Evolutionary conservation across 2,329 filamentous ascomycete species (phyloP), one percentile per base, ranked within the genome.

Genomic region (Stemphylium beticola): DNA sequence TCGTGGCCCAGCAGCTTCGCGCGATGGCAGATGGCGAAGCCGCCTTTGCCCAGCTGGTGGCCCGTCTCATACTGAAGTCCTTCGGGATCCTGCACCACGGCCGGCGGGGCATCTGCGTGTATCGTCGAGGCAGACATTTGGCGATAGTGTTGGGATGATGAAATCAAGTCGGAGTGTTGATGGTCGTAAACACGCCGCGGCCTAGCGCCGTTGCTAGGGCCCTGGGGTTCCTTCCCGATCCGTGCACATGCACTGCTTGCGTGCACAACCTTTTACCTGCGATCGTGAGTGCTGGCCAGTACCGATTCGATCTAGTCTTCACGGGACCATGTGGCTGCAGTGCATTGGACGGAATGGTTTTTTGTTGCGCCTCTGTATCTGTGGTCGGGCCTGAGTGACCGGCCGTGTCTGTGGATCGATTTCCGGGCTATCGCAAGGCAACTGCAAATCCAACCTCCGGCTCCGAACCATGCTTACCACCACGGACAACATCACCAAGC

Each of bases 1-100:
- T 76, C 76, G 45, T 77, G 76, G 39, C 80, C 85, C 47, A 85
- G 80, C 49, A 89, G 77, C 64, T 88, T 85, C 42, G 87, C 90
- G 64, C 87, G 85, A 70, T 93, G 90, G 77, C 90, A 93, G 58
- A 93, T 89, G 61, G 90, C 90, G 70, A 93, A 93, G 9, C 90
- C 90, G 41, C 90, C 90, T 76, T 91, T 93, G 22, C 90, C 90
- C 53, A 93, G 81, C 70, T 91, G 81, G 66, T 86, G 86, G 53
- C 89, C 89, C 29, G 90, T 86, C 65, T 88, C 85, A 78, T 93
- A 93, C 43, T 87, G 82, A 49, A 88, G 85, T 49, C 89, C 89
- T 51, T 82, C 84, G 49, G 88, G 87, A 73, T 92, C 89, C 49
- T 81, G 79, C 68, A 89, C 89, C 41, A 88, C 81, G 54, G 76